Conservation (phyloP, 2,329 filamentous ascomycete species). For the Cladorrhinum sp. region DNA sequence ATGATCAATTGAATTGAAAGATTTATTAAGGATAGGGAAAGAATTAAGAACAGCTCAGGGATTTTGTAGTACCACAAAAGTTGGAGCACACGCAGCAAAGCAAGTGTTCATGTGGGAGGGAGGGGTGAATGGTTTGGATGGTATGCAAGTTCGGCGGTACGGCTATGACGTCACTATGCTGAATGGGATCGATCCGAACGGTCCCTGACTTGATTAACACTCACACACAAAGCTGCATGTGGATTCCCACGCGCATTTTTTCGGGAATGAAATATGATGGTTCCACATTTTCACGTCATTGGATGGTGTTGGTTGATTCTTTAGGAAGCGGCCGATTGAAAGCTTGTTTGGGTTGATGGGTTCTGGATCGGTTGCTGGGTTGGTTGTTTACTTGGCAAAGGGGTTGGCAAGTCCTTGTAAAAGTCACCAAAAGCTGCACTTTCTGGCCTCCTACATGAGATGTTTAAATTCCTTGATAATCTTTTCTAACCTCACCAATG, state of each 20-base stretch:
- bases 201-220: not conserved
- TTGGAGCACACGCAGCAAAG: not conserved
- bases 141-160: too few species aligned
- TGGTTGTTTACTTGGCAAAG: not conserved
- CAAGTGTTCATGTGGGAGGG: not conserved
- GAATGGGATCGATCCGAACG: not conserved
- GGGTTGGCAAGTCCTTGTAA: too few species aligned
- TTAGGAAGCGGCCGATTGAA: not conserved
- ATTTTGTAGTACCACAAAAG: not conserved
- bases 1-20: not conserved
- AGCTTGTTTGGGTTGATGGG: not conserved
- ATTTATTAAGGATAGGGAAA: not conserved
- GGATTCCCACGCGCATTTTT: too few species aligned
- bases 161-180: not conserved
- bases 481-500: too few species aligned
- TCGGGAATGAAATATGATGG: not conserved
- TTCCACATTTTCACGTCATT: not conserved
- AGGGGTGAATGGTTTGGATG: not conserved
- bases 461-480: too few species aligned
- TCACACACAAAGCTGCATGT: not conserved
- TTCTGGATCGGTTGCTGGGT: not conserved
- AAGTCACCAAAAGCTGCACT: too few species aligned
- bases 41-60: not conserved
- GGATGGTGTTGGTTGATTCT: not conserved
- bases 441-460: too few species aligned